Base-by-base conservation (phyloP, 495 filamentous ascomycete species). In the Talaromyces ruber region DNA sequence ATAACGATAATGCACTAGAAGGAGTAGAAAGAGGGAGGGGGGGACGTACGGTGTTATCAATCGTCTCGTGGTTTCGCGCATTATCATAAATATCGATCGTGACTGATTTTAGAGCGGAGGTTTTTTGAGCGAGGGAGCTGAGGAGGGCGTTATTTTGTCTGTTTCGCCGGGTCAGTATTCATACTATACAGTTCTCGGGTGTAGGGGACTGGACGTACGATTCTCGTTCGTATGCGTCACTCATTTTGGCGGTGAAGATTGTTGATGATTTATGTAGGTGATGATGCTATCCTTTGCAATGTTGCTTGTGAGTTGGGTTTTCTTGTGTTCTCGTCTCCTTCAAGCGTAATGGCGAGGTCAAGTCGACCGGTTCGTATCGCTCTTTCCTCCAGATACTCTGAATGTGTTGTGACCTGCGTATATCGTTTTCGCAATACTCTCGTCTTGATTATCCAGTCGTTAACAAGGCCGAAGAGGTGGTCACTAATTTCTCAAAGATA, bases 1-100 rank as follows among this genome's bases (percentile, higher is more conserved):
- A 26, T n/a, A 52, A 25, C 22, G 11, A 24, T 34, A 32, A 25
- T 21, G 12, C n/a, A n/a, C n/a, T n/a, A n/a, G n/a, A n/a, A n/a
- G n/a, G n/a, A n/a, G 26, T 37, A 51, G 37, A 52, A 58, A 57
- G 2, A 60, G 29, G 52, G 22, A 18, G 61, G 25, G 59, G 26
- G 1, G 22, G 58, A 76, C 84, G 18, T 84, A 96, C 92, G 50
- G 90, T 91, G 66, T 84, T 82, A 72, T 98, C 92, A 62, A 98
- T 89, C 28, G 94, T 81, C 58, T 88, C 84, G 68, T 97, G 93
- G 67, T 88, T 84, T 43, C 90, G 83, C 43, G 94, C 94, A 70
- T 92, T 89, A 76, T 97, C 92, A 77, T 97, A 96, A 71, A 98
- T 98, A 76, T 98, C 91, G 51, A 97, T 86, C n/a, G 94, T 98